phyloP scores from a whole-genome alignment of 257 asterid genomes.

The Petunia secreta region DNA sequence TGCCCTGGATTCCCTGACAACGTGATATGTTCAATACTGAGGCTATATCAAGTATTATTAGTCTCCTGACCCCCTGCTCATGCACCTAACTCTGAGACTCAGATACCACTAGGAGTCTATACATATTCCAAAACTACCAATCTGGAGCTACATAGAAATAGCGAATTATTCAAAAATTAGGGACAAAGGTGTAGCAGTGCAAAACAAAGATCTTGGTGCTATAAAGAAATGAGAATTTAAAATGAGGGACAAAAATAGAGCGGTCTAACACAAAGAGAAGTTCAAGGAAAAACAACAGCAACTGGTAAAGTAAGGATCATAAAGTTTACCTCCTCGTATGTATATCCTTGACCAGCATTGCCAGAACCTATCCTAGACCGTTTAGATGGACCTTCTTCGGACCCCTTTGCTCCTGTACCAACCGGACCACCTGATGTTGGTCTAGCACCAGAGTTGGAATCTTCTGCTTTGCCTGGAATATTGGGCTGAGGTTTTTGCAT shows the following conservation, averaged over 20 bases:
- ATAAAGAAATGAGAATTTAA: constrained; percentile 1
- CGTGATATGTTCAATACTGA: not conserved
- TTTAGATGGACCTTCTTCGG: constrained; percentile 89
- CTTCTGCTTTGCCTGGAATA: constrained; percentile 71
- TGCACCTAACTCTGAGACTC: not conserved
- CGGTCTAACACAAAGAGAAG: not conserved
- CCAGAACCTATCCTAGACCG: constrained; percentile 95
- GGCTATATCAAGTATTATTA: not conserved
- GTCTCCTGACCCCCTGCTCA: not conserved
- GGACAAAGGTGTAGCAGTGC: not conserved
- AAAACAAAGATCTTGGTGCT: constrained; percentile 9
- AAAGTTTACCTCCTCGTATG: constrained; percentile 85
- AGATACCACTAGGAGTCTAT: constrained; percentile 15
- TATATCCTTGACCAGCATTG: constrained; percentile 99
- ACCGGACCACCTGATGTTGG: constrained; percentile 63
- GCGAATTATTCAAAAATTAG: not conserved
- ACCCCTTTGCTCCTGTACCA: constrained; percentile 64
- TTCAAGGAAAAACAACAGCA: not conserved
- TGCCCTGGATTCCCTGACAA: not conserved
- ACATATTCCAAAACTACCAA: not conserved
- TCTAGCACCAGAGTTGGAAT: constrained; percentile 64
- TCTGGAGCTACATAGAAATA: constrained; percentile 8
- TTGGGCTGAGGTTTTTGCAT: constrained; percentile 70
- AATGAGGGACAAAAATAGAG: not conserved
- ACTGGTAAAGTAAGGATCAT: not conserved